Conservation (phyloP, 495 filamentous ascomycete genomes). For the Aspergillus nidulans region DNA sequence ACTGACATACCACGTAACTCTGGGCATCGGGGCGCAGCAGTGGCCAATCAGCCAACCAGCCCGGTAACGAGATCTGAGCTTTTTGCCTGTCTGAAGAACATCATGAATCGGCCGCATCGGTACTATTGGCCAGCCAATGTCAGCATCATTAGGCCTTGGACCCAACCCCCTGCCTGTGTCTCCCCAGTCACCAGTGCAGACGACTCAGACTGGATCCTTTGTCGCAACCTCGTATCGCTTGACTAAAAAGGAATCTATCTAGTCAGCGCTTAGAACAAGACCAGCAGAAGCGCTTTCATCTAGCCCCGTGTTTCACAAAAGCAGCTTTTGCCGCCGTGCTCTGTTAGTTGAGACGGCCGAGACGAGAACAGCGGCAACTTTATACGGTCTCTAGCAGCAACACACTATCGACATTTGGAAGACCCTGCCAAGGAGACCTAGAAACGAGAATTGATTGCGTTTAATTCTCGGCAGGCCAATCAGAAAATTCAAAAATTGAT, state of each 20-base stretch:
- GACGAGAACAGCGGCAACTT: not conserved
- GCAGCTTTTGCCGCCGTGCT: not conserved
- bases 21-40: not conserved
- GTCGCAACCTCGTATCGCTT: not conserved
- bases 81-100: not conserved
- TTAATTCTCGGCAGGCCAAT: not conserved
- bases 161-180: not conserved
- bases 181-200: not conserved
- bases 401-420: not conserved
- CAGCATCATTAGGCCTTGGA: not conserved
- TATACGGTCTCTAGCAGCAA: not conserved
- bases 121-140: not conserved
- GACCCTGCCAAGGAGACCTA: not conserved
- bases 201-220: not conserved
- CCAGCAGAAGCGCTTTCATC: not conserved
- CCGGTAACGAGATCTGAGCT: not conserved
- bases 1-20: no score
- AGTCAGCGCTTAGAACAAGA: not conserved
- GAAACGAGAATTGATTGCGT: not conserved
- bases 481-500: not conserved
- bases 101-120: not conserved
- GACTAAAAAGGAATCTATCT: not conserved
- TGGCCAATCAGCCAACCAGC: not conserved
- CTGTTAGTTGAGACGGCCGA: not conserved
- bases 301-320: not conserved